Evolutionary conservation across 176 grass and related monocot genomes (phyloP).

Genomic region (Aegilops speltoides): DNA sequence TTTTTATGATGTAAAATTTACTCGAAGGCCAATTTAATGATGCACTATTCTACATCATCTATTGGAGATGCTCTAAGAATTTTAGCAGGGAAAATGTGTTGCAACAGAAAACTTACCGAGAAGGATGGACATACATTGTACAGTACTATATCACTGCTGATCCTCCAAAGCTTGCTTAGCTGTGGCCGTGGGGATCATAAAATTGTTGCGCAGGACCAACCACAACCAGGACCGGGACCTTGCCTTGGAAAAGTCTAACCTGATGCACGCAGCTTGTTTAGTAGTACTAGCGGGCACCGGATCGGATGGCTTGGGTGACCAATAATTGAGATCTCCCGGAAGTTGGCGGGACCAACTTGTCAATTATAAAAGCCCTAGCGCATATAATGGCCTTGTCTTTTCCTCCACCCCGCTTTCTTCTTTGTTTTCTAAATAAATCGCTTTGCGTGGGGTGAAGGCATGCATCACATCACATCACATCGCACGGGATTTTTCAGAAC

Average conservation of each 20-base stretch:
- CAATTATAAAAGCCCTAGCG: neutral
- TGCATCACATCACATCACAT: neutral
- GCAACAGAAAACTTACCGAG: too few relatives aligned
- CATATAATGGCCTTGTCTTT: slow-evolving; percentile 11
- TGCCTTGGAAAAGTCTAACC: neutral
- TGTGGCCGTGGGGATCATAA: neutral
- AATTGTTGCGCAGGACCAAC: neutral
- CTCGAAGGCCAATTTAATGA: too few relatives aligned
- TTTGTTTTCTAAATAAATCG: neutral
- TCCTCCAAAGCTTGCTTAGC: neutral
- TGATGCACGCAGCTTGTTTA: neutral
- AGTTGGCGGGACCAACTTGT: neutral
- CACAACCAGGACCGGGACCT: neutral
- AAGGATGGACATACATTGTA: too few relatives aligned
- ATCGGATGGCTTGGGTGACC: neutral
- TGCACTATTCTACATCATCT: too few relatives aligned
- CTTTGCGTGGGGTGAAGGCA: slow-evolving; percentile 15
- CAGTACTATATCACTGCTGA: neutral
- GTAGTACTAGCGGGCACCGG: neutral
- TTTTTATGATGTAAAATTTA: too few relatives aligned
- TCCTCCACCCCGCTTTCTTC: neutral
- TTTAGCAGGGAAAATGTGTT: too few relatives aligned
- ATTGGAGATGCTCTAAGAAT: too few relatives aligned
- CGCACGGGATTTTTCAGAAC: neutral
- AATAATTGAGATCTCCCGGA: neutral